These are phyloP conservation scores for Sarocladium kiliense DNA, from an alignment of 2,329 filamentous ascomycete species.

Conservation along the genomic window DNA sequence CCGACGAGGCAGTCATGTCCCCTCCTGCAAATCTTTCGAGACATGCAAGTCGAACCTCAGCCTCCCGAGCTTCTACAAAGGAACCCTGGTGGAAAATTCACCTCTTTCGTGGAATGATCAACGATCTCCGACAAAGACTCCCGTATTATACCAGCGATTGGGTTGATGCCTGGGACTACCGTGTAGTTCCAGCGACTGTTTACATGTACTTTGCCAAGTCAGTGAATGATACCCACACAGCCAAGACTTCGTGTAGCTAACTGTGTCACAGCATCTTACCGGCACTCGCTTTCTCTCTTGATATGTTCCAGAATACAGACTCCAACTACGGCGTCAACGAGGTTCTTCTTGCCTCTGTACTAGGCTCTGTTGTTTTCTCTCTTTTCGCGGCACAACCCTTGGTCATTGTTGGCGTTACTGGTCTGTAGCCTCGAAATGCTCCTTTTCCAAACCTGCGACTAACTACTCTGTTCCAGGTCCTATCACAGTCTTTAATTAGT, in stretches of 20 bases:
- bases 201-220: conserved; percentile 98
- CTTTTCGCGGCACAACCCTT: conserved; percentile 77
- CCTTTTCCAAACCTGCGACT: background rate
- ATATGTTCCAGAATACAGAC: conserved; percentile 87
- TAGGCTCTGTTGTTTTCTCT: conserved; percentile 77
- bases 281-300: conserved; percentile 80
- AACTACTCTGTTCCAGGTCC: conserved; percentile 46
- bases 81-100: conserved; percentile 67
- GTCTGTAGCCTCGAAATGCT: background rate
- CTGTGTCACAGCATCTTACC: conserved; percentile 64
- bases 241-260: conserved; percentile 9
- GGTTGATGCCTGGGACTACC: conserved; percentile 84
- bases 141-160: conserved; percentile 82
- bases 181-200: conserved; percentile 78
- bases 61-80: background rate
- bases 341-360: conserved; percentile 77
- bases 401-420: conserved; percentile 83
- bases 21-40: background rate
- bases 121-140: conserved; percentile 67
- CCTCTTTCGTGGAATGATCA: conserved; percentile 73
- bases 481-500: conserved; percentile 91
- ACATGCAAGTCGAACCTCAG: background rate
- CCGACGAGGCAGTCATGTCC: conserved; percentile 4
- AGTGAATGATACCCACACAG: conserved; percentile 15
- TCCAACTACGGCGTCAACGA: conserved; percentile 88